These are phyloP conservation scores for Pyracantha coccinea DNA, from an alignment of 331 rosid species.

Conservation along the genomic window DNA sequence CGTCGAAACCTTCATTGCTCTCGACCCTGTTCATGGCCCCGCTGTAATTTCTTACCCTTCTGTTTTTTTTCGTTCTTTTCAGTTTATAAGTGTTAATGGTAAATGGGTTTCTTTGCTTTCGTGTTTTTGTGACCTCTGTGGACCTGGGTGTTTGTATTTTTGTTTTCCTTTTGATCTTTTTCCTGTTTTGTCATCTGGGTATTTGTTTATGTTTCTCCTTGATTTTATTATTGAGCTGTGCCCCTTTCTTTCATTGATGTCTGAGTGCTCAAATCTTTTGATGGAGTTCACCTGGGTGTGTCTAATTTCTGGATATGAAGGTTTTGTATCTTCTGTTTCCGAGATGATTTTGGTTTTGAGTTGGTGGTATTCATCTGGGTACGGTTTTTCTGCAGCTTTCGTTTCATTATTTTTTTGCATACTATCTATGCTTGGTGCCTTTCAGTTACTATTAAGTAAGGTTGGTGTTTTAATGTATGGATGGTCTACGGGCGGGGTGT, in stretches of 20 bases:
- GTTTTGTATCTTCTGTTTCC: not conserved
- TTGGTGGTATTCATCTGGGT: not conserved
- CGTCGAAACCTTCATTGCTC: slow-evolving; percentile 68
- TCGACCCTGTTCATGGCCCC: slow-evolving; percentile 79
- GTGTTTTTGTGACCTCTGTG: not conserved
- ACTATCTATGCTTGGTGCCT: not conserved
- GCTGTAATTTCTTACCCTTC: slow-evolving; percentile 25
- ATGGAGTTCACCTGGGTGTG: no score
- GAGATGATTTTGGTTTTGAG: not conserved
- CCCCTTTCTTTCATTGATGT: not conserved
- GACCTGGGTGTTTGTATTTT: not conserved
- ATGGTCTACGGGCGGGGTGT: not conserved
- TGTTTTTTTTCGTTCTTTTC: not conserved
- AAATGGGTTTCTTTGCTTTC: not conserved
- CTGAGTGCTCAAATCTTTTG: no score
- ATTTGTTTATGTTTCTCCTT: not conserved
- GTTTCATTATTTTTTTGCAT: not conserved
- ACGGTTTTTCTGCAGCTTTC: not conserved
- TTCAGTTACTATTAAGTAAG: not conserved
- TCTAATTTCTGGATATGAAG: not conserved
- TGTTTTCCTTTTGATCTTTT: not conserved
- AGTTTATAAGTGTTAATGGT: not conserved
- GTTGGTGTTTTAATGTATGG: not conserved
- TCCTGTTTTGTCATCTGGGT: slow-evolving; percentile 3
- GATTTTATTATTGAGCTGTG: not conserved